phyloP scores from a whole-genome alignment of 1,139 yeast species.

The Arxiozyma bovina region DNA sequence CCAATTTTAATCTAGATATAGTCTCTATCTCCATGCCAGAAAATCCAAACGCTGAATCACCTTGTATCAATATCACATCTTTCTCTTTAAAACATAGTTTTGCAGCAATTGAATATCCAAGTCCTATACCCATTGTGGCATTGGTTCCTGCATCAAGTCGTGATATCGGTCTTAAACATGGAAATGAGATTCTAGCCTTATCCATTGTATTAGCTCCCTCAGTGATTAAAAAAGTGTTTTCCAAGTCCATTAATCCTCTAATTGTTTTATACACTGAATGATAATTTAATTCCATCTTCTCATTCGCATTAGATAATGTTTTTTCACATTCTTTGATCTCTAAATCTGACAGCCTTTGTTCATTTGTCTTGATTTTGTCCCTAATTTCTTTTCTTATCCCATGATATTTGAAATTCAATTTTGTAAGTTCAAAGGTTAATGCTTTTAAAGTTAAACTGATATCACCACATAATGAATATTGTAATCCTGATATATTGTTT shows the following conservation, averaged over 20 bases:
- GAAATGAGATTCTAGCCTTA: slow-evolving; percentile 50
- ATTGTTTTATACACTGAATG: slow-evolving; percentile 45
- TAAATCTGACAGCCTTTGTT: slow-evolving; percentile 31
- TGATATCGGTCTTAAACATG: slow-evolving; percentile 42
- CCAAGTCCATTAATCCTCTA: slow-evolving; percentile 33
- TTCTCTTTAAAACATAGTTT: slow-evolving; percentile 38
- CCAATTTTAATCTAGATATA: slow-evolving; percentile 44
- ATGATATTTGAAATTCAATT: slow-evolving; percentile 12
- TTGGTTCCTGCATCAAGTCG: slow-evolving; percentile 62
- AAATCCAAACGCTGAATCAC: slow-evolving; percentile 67
- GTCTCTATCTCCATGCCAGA: slow-evolving; percentile 60
- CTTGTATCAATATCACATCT: slow-evolving; percentile 50
- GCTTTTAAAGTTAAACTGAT: slow-evolving; percentile 35
- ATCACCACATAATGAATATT: slow-evolving; percentile 37
- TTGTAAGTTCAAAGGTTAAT: slow-evolving; percentile 21
- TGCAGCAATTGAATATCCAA: slow-evolving; percentile 58
- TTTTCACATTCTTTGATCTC: not conserved
- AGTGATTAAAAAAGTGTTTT: slow-evolving; percentile 38
- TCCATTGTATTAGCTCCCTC: slow-evolving; percentile 74
- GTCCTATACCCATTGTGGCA: slow-evolving; percentile 65
- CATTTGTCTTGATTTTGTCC: slow-evolving; percentile 34
- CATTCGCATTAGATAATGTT: slow-evolving; percentile 4
- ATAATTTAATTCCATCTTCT: slow-evolving; percentile 34
- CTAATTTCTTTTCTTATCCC: slow-evolving; percentile 29
- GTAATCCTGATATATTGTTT: slow-evolving; percentile 22